phyloP scores from a whole-genome alignment of 768 basidiomycete species.

The Cyathus striatus region DNA sequence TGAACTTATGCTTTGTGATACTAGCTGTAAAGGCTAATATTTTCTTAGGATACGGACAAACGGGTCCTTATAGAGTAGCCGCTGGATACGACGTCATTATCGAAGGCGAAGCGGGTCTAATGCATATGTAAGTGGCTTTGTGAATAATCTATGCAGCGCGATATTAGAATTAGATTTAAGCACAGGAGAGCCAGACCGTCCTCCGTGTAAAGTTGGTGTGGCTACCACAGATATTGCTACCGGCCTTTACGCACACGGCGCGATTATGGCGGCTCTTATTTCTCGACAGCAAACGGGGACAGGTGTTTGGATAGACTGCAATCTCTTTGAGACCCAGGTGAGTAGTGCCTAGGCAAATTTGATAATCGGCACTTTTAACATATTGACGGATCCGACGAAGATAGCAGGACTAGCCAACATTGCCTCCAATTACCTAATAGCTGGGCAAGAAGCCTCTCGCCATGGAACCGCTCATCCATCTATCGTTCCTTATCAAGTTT shows the following conservation, averaged over 20 bases:
- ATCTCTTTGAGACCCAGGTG: slow-evolving; percentile 89
- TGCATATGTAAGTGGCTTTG: slow-evolving; percentile 71
- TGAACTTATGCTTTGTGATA: slow-evolving; percentile 20
- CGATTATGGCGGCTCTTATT: slow-evolving; percentile 85
- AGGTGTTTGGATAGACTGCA: slow-evolving; percentile 90
- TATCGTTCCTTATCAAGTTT: slow-evolving; percentile 90
- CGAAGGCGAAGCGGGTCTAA: slow-evolving; percentile 88
- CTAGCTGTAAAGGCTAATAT: no score
- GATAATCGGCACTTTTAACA: no score
- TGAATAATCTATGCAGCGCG: not conserved
- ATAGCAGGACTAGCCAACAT: slow-evolving; percentile 90
- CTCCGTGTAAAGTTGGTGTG: slow-evolving; percentile 92
- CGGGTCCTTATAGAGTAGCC: slow-evolving; percentile 77
- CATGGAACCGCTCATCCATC: slow-evolving; percentile 95
- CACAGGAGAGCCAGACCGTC: slow-evolving; percentile 83
- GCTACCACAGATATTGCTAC: slow-evolving; percentile 89
- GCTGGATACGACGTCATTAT: slow-evolving; percentile 89
- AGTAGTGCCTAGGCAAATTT: slow-evolving; percentile 6
- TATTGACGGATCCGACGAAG: slow-evolving; percentile 40
- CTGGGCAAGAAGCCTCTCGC: slow-evolving; percentile 74
- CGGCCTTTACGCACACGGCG: slow-evolving; percentile 86
- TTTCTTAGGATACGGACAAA: slow-evolving; percentile 51
- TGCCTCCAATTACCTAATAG: slow-evolving; percentile 88
- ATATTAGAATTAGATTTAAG: slow-evolving; percentile 27
- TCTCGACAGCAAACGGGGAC: slow-evolving; percentile 80